Base-by-base conservation (phyloP, 176 grass and related monocot genomes). In the Oryza punctata region DNA sequence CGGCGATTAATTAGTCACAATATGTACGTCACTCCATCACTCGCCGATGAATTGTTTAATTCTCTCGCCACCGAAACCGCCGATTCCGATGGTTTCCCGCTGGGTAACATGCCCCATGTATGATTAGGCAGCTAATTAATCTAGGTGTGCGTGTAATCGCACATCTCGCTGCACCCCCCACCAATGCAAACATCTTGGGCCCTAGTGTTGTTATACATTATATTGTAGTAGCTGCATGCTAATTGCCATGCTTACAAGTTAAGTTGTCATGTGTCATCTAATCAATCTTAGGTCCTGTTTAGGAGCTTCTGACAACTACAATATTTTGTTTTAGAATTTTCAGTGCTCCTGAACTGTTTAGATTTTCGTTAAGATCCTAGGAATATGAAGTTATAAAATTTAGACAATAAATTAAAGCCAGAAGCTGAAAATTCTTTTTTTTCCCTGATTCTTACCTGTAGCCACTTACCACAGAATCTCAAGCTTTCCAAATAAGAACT, bases 71-170 rank as follows among this genome's bases (percentile, higher is more conserved):
- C 41, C 77, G 5, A 70, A 77, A 72, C 52, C 65, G 41, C 9
- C n/a, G 52, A 79, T 70, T 77, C 77, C 69, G 6, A 49, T 64
- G 63, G 76, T 85, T 77, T 85, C 82, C 77, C 54, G 19, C 10
- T 8, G 32, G 72, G 88, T 72, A 71, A 52, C 82, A 81, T 60
- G 70, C 40, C 68, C 50, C 54, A 38, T 44, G 21, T 27, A 21
- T 61, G 1, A 60, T 60, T 54, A 54, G 50, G 50, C 43, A 12
- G 43, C 43, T 54, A 54, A 19, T 19, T 23, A 9, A 60, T 6
- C 10, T n/a, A 47, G 41, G 25, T 67, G 24, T 67, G 21, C n/a
- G 3, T 49, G 65, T 52, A 32, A 46, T 67, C 16, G 40, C 77
- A 32, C 19, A 29, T 3, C 35, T 10, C 19, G 33, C 12, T 63